These are phyloP conservation scores for Prillingera fragicola DNA, from an alignment of 1,284 basidiomycete species.

Conservation along the genomic window DNA sequence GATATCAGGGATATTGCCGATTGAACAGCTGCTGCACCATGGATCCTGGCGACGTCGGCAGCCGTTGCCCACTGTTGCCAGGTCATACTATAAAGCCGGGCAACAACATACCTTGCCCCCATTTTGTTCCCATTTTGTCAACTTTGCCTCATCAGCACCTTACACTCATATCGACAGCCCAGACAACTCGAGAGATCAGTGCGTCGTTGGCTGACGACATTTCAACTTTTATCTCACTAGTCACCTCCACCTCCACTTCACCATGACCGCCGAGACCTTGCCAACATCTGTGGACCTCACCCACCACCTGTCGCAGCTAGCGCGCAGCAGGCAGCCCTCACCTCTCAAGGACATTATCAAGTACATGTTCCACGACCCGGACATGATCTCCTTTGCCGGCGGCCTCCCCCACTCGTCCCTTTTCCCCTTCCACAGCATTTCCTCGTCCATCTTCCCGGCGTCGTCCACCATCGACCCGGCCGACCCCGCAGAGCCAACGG, in stretches of 20 bases:
- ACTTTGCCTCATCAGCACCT: no score
- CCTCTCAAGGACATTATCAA: conserved; percentile 56
- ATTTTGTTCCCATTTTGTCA: no score
- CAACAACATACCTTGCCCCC: no score
- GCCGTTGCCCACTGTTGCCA: no score
- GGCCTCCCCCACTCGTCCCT: conserved; percentile 41
- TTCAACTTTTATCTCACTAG: neutral
- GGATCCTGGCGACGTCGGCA: no score
- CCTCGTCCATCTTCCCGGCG: conserved; percentile 24
- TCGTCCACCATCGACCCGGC: conserved; percentile 48
- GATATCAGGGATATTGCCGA: no score
- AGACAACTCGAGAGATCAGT: no score
- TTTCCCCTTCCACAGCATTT: conserved; percentile 39
- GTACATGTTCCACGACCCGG: conserved; percentile 22
- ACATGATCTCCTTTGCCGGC: conserved; percentile 33
- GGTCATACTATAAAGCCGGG: no score
- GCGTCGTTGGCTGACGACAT: no score
- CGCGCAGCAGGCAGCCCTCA: conserved; percentile 53
- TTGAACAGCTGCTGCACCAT: no score
- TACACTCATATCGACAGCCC: no score
- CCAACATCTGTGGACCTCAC: conserved; percentile 52
- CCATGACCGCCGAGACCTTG: neutral
- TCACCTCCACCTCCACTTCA: neutral
- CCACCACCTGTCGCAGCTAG: conserved; percentile 56
- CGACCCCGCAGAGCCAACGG: conserved; percentile 45